These are phyloP conservation scores for Penicillium sumatraense DNA, from an alignment of 2,329 filamentous ascomycete genomes.

Conservation along the genomic window DNA sequence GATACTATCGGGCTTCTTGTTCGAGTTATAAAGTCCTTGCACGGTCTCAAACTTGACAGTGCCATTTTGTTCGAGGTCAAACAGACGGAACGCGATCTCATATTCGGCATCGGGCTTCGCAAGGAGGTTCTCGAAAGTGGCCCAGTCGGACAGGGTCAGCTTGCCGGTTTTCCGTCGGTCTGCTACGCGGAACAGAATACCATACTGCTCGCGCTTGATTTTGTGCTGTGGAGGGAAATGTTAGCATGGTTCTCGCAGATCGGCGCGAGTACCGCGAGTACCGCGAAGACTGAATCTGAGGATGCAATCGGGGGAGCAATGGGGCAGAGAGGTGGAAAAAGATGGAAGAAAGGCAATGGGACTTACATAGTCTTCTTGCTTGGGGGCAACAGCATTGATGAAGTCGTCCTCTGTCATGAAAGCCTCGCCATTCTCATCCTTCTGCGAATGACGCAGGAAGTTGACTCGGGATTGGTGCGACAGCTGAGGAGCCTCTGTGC, in stretches of 20 bases:
- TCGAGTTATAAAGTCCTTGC: constrained; percentile 80
- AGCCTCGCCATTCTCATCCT: constrained; percentile 76
- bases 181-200: constrained; percentile 88
- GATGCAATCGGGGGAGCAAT: not conserved
- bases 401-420: constrained; percentile 87
- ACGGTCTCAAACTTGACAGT: constrained; percentile 90
- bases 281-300: not conserved
- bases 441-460: constrained; percentile 76
- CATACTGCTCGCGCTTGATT: constrained; percentile 94
- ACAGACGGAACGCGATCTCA: constrained; percentile 96
- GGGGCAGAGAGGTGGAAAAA: not conserved
- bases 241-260: constrained; percentile 19
- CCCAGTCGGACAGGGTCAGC: constrained; percentile 84
- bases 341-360: not conserved
- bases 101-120: constrained; percentile 96
- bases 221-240: constrained; percentile 71
- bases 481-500: constrained; percentile 61
- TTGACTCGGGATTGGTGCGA: constrained; percentile 75
- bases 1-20: constrained; percentile 82
- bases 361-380: constrained; percentile 88
- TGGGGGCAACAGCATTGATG: constrained; percentile 84
- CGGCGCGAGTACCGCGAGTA: not conserved
- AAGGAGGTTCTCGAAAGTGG: constrained; percentile 90
- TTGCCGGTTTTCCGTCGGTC: constrained; percentile 76
- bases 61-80: constrained; percentile 83